Evolutionary conservation across 2,329 filamentous ascomycete species (phyloP), one percentile per base, ranked within the genome.

Genomic region (Metarhizium sp.): DNA sequence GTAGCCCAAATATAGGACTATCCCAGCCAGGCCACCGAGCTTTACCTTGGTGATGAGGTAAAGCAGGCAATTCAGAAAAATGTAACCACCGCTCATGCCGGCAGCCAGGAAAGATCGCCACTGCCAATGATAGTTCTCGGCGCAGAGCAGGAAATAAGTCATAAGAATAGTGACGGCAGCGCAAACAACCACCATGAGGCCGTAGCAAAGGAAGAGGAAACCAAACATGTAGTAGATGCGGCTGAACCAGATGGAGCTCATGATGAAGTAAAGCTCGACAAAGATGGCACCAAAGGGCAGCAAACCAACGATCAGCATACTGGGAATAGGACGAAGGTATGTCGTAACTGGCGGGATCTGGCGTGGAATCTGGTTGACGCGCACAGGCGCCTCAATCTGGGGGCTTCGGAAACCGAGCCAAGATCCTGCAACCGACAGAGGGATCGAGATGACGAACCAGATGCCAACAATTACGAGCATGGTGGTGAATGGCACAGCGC

Each of bases 181-280:
- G 57, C 88, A 91, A 1, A 94, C 97, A 64, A 96, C 88, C 63
- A 97, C 90, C 91, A 99, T 96, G 51, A 99, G 81, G 11, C 89
- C 92, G 67, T 96, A 99, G 78, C 92, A 96, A 55, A 99, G 81
- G 78, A 99, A 99, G 40, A 99, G 77, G 79, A 99, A 99, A 25
- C 94, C 94, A 66, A 99, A 99, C 94, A 99, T 99, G 80, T 99
- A 99, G 79, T 99, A 99, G 62, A 99, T 94, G 73, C 94, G 90
- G 76, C 87, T 92, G 73, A 95, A 96, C 94, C 94, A 99, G 68
- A 99, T 92, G 30, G 90, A 95, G 74, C 87, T 95, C 90, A 99
- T 95, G 76, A 99, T 96, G 73, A 97, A 97, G 79, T 96, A 97
- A 2, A 99, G 84, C 75, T 99, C 94, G 50, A 97, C 92, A 62